phyloP scores from a whole-genome alignment of 345 rosid genomes.

The Tarenaya hassleriana region DNA sequence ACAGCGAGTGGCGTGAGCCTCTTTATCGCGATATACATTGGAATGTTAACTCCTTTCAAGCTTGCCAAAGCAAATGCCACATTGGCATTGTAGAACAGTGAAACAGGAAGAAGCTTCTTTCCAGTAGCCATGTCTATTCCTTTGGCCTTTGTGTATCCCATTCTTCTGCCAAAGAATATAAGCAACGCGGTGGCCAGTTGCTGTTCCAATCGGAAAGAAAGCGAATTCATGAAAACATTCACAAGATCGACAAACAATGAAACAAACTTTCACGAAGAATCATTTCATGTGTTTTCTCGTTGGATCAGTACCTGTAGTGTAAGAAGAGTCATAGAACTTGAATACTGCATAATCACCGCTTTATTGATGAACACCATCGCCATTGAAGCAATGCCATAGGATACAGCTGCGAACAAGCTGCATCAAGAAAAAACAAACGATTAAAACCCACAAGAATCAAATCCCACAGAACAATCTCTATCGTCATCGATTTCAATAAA shows the following conservation, averaged over 20 bases:
- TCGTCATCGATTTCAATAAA: conserved; percentile 5
- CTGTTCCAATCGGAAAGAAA: conserved; percentile 36
- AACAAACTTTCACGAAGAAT: not conserved
- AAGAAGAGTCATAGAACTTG: conserved; percentile 83
- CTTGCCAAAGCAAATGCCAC: conserved; percentile 97
- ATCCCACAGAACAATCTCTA: conserved; percentile 1
- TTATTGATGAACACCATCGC: conserved; percentile 98
- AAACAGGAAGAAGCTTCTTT: conserved; percentile 71
- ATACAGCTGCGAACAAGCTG: conserved; percentile 70
- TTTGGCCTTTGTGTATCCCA: conserved; percentile 61
- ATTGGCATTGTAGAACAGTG: conserved; percentile 91
- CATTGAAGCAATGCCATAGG: conserved; percentile 94
- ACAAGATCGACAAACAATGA: not conserved
- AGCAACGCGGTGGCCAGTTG: conserved; percentile 85
- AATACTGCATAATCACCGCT: conserved; percentile 82
- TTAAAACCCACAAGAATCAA: not conserved
- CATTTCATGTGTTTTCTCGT: not conserved
- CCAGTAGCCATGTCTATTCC: conserved; percentile 57
- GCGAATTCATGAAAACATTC: conserved; percentile 10
- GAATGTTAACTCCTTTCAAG: conserved; percentile 94
- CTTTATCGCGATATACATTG: conserved; percentile 97
- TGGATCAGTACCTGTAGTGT: conserved; percentile 56
- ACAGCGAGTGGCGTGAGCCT: conserved; percentile 95
- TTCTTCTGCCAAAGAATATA: conserved; percentile 60
- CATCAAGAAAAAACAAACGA: conserved; percentile 18